Evolutionary conservation across 345 rosid genomes (phyloP).

Genomic region (Euphorbia tirucalli): DNA sequence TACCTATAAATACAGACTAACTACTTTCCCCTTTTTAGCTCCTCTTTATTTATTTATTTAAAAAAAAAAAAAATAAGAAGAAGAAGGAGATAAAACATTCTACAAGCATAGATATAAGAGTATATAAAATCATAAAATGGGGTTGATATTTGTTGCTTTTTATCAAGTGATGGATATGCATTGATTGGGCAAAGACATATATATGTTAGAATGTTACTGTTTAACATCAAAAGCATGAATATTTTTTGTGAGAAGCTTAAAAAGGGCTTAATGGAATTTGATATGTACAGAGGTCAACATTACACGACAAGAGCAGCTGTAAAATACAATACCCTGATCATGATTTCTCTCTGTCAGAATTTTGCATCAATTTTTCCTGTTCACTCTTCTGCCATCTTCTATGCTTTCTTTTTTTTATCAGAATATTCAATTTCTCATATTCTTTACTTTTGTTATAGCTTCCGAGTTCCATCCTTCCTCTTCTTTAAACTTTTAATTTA

Average conservation of each 20-base stretch:
- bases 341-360: no score
- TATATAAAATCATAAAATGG: no score
- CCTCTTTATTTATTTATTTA: neutral
- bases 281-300: conserved; percentile 28
- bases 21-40: conserved; percentile 18
- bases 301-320: conserved; percentile 21
- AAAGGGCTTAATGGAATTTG: conserved; percentile 21
- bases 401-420: no score
- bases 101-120: no score
- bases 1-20: conserved; percentile 23
- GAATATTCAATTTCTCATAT: neutral
- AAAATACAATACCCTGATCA: no score
- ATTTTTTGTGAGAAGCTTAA: neutral
- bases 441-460: no score
- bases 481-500: no score
- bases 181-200: no score
- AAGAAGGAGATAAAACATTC: neutral
- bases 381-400: no score
- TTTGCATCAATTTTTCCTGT: no score
- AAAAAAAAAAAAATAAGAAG: neutral
- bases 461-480: no score
- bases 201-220: conserved; percentile 15
- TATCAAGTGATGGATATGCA: neutral
- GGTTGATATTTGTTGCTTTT: neutral
- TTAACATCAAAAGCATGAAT: conserved; percentile 31